Percentiles rank a stretch among this genome's conserved stretches.
phyloP scores from a whole-genome alignment of 768 basidiomycete species.

The Paxillus rubicundulus region DNA sequence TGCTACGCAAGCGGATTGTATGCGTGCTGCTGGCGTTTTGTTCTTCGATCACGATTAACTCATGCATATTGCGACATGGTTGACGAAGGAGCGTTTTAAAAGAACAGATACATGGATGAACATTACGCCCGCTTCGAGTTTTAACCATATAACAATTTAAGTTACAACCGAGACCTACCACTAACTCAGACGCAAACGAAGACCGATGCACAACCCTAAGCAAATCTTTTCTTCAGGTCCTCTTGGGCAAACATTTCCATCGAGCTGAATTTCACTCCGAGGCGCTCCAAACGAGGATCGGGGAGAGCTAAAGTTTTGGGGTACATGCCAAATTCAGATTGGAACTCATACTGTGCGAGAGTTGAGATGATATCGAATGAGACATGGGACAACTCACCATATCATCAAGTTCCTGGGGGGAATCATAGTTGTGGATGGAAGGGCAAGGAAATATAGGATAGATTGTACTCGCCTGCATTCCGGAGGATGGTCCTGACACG shows the following conservation, averaged over 20 bases:
- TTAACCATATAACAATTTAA: neutral
- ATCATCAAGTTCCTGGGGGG: conserved; percentile 18
- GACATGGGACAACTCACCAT: conserved; percentile 18
- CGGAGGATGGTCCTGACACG: conserved; percentile 8
- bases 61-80: too few relatives aligned
- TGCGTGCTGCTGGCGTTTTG: too few relatives aligned
- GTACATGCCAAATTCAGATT: conserved; percentile 27
- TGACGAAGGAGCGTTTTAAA: too few relatives aligned
- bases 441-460: neutral
- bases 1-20: too few relatives aligned
- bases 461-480: conserved; percentile 17
- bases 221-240: conserved; percentile 19
- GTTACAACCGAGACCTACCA: too few relatives aligned
- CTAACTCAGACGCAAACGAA: neutral
- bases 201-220: neutral
- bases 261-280: conserved; percentile 27
- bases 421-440: neutral
- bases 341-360: conserved; percentile 18
- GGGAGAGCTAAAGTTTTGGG: conserved; percentile 13
- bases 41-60: too few relatives aligned
- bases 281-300: conserved; percentile 23
- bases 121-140: too few relatives aligned
- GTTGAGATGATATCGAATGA: neutral
- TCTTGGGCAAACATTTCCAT: conserved; percentile 17
- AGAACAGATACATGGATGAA: neutral